Evolutionary conservation across 345 rosid genomes (phyloP), one percentile per base, ranked within the genome.

Genomic region (Microthlaspi erraticum): DNA sequence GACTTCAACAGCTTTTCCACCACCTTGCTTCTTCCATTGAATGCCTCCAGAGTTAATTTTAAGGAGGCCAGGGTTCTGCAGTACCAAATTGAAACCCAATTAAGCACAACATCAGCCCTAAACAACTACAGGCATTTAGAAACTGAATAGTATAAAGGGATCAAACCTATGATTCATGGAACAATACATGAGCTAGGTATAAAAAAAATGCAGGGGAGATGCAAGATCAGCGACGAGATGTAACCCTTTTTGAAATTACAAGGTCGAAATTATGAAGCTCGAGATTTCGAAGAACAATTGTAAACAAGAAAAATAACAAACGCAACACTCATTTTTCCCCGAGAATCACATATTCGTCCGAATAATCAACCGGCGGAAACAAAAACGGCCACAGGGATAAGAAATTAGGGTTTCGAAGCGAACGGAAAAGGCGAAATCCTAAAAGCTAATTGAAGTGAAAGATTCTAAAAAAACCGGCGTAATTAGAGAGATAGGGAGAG

Each of bases 1-100:
- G 32, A 94, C 97, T 83, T 91, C 97, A 29, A 91, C 96, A 46
- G 92, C 90, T 76, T 91, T 94, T 44, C 99, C 99, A 56, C 99
- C 99, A 23, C 97, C 99, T 79, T 77, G 93, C 77, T 92, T 94
- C 92, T 90, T 94, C 99, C 99, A 94, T 60, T 75, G 75, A 39
- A 94, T 91, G 0, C 97, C 97, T 46, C 95, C 90, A 0, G 91
- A 81, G 70, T 65, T 75, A 8, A 94, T 82, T 74, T 86, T 94
- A 48, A 92, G 84, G 51, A 88, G 91, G 1, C 99, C 99, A 4
- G 92, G 85, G 62, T 89, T 94, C 98, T 94, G 82, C 84, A 81
- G 46, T 20, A 31, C 72, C 59, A 63, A 75, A 62, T 60, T 1
- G 16, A 51, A 61, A 53, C 11, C 49, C 13, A 62, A 68, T 55